These are phyloP conservation scores for Forsythia viridissima DNA, from an alignment of 257 asterid genomes.

Conservation along the genomic window DNA sequence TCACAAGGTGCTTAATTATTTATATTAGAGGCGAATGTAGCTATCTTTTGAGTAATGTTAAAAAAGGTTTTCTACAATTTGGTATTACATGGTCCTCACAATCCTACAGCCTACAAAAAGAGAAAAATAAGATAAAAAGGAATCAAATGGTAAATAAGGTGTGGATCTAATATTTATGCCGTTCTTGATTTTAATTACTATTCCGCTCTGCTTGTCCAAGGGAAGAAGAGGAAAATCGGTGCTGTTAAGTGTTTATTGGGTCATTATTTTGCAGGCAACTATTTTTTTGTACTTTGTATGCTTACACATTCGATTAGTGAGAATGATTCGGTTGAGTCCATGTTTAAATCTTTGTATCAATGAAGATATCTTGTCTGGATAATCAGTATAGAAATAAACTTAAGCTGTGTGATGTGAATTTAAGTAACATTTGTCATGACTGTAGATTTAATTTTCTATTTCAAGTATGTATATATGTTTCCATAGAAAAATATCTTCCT, in stretches of 20 bases:
- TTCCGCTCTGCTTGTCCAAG: neutral
- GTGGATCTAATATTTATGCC: neutral
- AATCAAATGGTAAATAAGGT: neutral
- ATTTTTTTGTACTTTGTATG: neutral
- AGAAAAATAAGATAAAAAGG: neutral
- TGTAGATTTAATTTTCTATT: slow-evolving; percentile 12
- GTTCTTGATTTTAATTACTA: neutral
- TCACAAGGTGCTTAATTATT: neutral
- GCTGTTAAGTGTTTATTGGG: neutral
- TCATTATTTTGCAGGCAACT: neutral
- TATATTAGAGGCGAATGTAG: neutral
- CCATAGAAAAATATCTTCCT: neutral
- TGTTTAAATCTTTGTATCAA: neutral
- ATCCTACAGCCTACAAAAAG: neutral
- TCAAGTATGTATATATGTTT: neutral
- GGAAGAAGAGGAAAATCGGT: neutral
- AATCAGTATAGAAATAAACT: neutral
- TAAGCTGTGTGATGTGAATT: neutral
- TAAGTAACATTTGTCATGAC: neutral
- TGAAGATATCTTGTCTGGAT: neutral
- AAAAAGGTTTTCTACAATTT: neutral
- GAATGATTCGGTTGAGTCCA: neutral
- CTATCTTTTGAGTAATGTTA: neutral
- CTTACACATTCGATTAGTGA: neutral
- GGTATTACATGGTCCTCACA: neutral